Conservation (phyloP, 345 rosid genomes). For the Clausena lansium region DNA sequence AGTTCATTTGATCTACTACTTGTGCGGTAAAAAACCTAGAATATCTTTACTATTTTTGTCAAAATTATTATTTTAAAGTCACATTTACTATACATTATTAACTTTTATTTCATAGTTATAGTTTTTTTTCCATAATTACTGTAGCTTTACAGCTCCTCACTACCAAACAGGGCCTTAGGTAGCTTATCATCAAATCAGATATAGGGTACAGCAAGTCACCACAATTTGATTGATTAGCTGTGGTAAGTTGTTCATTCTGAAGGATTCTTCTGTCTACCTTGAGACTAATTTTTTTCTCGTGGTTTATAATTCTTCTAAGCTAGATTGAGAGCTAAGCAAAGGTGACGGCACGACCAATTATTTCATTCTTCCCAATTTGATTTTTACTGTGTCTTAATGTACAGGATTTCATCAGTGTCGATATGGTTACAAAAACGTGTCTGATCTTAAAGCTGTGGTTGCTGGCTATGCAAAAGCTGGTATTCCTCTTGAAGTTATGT, state of each 20-base stretch:
- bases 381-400: not conserved
- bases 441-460: constrained; percentile 35
- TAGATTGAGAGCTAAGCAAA: not conserved
- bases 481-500: constrained; percentile 52
- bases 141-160: too few species aligned
- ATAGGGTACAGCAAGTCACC: not conserved
- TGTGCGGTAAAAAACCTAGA: too few species aligned
- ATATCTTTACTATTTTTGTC: too few species aligned
- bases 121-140: too few species aligned
- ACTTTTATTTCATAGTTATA: too few species aligned
- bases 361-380: not conserved
- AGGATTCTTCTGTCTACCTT: not conserved
- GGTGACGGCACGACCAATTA: too few species aligned
- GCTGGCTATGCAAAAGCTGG: constrained; percentile 43
- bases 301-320: not conserved
- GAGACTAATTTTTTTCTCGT: not conserved
- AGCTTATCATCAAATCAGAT: not conserved
- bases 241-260: not conserved
- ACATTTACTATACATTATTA: too few species aligned
- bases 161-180: too few species aligned
- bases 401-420: constrained; percentile 51
- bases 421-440: constrained; percentile 35
- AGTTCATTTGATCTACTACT: rapidly evolving
- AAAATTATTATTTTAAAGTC: too few species aligned
- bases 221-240: not conserved